phyloP scores from a whole-genome alignment of 2,329 filamentous ascomycete species.

The Decorospora gaudefroyi region DNA sequence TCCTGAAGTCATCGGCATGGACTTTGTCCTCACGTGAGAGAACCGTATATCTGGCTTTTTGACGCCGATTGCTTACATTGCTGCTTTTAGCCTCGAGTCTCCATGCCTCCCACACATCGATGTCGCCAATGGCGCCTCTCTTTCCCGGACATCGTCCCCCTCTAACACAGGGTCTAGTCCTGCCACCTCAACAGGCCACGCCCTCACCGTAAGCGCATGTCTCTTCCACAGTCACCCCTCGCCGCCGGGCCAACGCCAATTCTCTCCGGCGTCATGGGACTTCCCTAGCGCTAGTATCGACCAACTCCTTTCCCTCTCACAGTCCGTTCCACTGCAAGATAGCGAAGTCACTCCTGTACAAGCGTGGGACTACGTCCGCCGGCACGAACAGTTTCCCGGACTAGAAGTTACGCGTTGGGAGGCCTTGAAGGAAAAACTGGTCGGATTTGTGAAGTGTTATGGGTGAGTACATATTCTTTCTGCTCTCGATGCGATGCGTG shows the following conservation, averaged over 20 bases:
- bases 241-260: conserved; percentile 5
- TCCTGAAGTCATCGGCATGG: conserved; percentile 29
- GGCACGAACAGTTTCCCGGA: conserved; percentile 28
- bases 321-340: conserved; percentile 24
- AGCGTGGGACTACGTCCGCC: conserved; percentile 44
- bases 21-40: conserved; percentile 46
- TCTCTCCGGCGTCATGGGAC: conserved; percentile 18
- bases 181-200: conserved; percentile 34
- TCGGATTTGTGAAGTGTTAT: conserved; percentile 39
- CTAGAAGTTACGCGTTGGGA: conserved; percentile 29
- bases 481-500: conserved; percentile 6
- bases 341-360: conserved; percentile 46
- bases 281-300: conserved; percentile 24
- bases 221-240: conserved; percentile 29
- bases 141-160: neutral
- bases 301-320: conserved; percentile 25
- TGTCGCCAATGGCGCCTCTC: neutral
- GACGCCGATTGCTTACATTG: neutral
- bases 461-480: conserved; percentile 30
- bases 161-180: neutral
- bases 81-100: conserved; percentile 36
- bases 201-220: conserved; percentile 37
- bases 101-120: conserved; percentile 44
- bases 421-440: conserved; percentile 29
- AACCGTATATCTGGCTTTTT: neutral